phyloP scores from a whole-genome alignment of 371 early-diverging fungal species.

The Mucor lusitanicus region DNA sequence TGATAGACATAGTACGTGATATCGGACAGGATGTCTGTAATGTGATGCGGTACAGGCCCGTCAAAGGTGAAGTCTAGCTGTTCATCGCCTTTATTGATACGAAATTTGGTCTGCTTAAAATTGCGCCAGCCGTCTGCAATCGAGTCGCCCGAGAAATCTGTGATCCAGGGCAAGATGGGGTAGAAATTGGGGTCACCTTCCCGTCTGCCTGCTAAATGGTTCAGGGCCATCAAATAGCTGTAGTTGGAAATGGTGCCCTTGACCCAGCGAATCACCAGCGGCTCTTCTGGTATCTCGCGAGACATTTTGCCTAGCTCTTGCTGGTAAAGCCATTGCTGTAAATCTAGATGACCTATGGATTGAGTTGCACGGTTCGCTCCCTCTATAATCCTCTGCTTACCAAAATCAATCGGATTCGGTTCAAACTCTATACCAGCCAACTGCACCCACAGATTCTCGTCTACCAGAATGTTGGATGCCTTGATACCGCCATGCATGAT shows the following conservation, averaged over 20 bases:
- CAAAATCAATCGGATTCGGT: slow-evolving; percentile 29
- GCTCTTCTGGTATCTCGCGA: slow-evolving; percentile 51
- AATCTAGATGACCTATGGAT: slow-evolving; percentile 7
- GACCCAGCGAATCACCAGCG: slow-evolving; percentile 70
- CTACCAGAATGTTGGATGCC: slow-evolving; percentile 64
- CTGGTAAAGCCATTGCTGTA: slow-evolving; percentile 26
- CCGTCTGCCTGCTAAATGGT: slow-evolving; percentile 73
- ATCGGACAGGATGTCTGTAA: slow-evolving; percentile 71
- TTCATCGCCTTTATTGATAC: slow-evolving; percentile 76
- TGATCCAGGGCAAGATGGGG: slow-evolving; percentile 76
- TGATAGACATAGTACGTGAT: slow-evolving; percentile 73
- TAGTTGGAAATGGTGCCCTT: slow-evolving; percentile 79
- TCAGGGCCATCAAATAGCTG: slow-evolving; percentile 82
- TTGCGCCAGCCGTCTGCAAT: slow-evolving; percentile 65
- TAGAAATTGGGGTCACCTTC: slow-evolving; percentile 72
- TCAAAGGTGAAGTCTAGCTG: slow-evolving; percentile 72
- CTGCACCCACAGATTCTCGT: slow-evolving; percentile 67
- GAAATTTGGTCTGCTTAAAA: slow-evolving; percentile 67
- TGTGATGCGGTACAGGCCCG: slow-evolving; percentile 72
- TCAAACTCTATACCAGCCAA: slow-evolving; percentile 62
- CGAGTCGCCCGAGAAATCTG: slow-evolving; percentile 61
- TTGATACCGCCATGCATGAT: slow-evolving; percentile 62
- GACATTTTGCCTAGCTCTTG: slow-evolving; percentile 19
- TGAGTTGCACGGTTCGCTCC: no score
- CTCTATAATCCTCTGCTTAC: slow-evolving; percentile 4